Percentiles rank a stretch among this genome's conserved stretches.
These are phyloP conservation scores for Neobulgaria alba DNA, from an alignment of 2,329 filamentous ascomycete species.

Conservation along the genomic window DNA sequence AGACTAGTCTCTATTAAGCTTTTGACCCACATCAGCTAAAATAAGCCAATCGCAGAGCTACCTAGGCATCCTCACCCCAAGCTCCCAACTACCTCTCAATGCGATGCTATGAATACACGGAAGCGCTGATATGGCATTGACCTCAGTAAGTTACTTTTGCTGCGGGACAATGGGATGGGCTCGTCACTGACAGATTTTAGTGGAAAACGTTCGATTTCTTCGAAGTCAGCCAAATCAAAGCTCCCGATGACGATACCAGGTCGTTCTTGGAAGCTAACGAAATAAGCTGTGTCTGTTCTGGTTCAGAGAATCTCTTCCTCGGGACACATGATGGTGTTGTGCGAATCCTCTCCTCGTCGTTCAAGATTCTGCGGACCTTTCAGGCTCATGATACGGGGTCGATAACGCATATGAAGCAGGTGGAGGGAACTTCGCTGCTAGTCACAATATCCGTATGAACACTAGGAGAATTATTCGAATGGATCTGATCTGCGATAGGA, in stretches of 20 bases:
- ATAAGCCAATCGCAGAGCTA: too few species aligned
- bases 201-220: slow-evolving; percentile 99
- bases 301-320: slow-evolving; percentile 82
- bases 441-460: slow-evolving; percentile 63
- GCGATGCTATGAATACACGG: slow-evolving; percentile 10
- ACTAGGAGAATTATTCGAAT: background rate
- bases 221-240: slow-evolving; percentile 78
- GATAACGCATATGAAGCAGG: slow-evolving; percentile 86
- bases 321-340: slow-evolving; percentile 79
- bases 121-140: slow-evolving; percentile 20
- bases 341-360: slow-evolving; percentile 76
- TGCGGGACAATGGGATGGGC: too few species aligned
- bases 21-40: too few species aligned
- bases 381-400: slow-evolving; percentile 71
- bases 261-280: slow-evolving; percentile 75
- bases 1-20: too few species aligned
- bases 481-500: slow-evolving; percentile 46
- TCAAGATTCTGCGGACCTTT: slow-evolving; percentile 82
- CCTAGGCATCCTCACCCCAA: background rate
- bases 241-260: slow-evolving; percentile 68
- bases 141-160: slow-evolving; percentile 14
- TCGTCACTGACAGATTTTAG: slow-evolving; percentile 32
- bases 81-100: background rate
- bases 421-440: slow-evolving; percentile 77
- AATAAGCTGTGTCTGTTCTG: slow-evolving; percentile 75